Evolutionary conservation across 495 filamentous ascomycete genomes (phyloP).

Genomic region (Hypomontagnella submonticulosa): DNA sequence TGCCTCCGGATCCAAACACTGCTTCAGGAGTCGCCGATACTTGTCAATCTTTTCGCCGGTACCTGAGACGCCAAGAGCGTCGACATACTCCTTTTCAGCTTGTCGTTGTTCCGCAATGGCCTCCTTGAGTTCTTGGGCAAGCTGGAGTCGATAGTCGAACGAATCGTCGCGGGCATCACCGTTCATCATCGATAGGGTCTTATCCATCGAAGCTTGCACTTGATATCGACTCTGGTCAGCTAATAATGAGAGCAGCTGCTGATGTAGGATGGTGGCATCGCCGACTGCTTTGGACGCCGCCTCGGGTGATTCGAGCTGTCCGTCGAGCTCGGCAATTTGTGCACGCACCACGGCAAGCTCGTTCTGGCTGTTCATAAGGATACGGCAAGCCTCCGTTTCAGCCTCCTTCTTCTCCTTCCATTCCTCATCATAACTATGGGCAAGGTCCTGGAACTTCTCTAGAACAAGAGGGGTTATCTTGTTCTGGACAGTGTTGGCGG

Average conservation of each 20-base stretch:
- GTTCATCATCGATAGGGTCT: conserved; percentile 50
- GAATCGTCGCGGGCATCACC: conserved; percentile 48
- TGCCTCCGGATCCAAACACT: conserved; percentile 58
- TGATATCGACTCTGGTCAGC: conserved; percentile 56
- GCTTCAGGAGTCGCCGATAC: conserved; percentile 58
- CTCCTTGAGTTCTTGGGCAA: conserved; percentile 53
- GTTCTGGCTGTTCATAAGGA: conserved; percentile 62
- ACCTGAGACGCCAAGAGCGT: conserved; percentile 57
- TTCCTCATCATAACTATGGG: conserved; percentile 68
- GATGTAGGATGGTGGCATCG: conserved; percentile 49
- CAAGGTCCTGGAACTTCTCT: conserved; percentile 67
- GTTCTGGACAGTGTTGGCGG: conserved; percentile 67
- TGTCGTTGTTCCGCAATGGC: conserved; percentile 53
- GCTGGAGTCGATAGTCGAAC: conserved; percentile 50
- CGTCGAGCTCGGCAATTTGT: conserved; percentile 60
- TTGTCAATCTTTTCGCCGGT: conserved; percentile 61
- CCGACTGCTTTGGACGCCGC: conserved; percentile 51
- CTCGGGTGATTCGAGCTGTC: conserved; percentile 57
- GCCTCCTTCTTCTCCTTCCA: conserved; percentile 68
- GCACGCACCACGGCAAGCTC: conserved; percentile 64
- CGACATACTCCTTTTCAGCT: conserved; percentile 59
- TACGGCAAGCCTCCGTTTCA: conserved; percentile 65
- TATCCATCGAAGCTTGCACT: conserved; percentile 50
- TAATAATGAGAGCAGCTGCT: conserved; percentile 53
- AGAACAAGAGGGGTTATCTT: conserved; percentile 67